Percentiles rank a stretch among this genome's conserved stretches.
phyloP scores from a whole-genome alignment of 2,329 filamentous ascomycete species.

The Colletotrichum destructivum region DNA sequence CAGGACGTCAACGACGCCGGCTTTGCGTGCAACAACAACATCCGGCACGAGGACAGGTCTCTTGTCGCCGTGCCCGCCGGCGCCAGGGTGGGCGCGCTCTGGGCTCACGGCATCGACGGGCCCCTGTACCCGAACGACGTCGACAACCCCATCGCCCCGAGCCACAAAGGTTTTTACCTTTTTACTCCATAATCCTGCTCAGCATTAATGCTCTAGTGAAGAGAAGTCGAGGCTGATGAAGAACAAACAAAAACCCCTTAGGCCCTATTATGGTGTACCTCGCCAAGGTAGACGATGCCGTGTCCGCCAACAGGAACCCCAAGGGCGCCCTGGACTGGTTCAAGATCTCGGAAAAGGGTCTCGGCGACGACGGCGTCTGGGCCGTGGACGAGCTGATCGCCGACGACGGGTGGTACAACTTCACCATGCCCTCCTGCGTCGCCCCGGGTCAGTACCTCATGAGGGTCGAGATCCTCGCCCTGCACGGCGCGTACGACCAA shows the following conservation, averaged over 20 bases:
- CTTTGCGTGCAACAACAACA: slow-evolving; percentile 62
- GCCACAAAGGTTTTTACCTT: slow-evolving; percentile 60
- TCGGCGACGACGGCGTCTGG: slow-evolving; percentile 46
- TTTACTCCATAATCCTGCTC: no score
- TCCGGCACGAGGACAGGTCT: slow-evolving; percentile 50
- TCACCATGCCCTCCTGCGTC: slow-evolving; percentile 56
- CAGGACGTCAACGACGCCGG: slow-evolving; percentile 59
- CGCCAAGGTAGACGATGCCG: slow-evolving; percentile 62
- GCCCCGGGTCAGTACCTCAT: slow-evolving; percentile 59
- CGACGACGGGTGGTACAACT: slow-evolving; percentile 49
- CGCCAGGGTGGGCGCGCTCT: slow-evolving; percentile 62
- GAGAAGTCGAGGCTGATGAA: no score
- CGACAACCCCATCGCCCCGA: slow-evolving; percentile 63
- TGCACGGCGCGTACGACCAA: slow-evolving; percentile 52
- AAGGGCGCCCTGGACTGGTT: slow-evolving; percentile 60
- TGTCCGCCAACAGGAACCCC: slow-evolving; percentile 51
- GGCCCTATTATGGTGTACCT: slow-evolving; percentile 66
- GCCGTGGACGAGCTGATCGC: slow-evolving; percentile 47
- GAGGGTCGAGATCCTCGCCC: slow-evolving; percentile 58
- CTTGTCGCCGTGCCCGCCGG: slow-evolving; percentile 63
- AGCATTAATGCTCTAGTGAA: no score
- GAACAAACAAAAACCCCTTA: slow-evolving; percentile 18
- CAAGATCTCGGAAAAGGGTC: slow-evolving; percentile 63
- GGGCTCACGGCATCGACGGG: slow-evolving; percentile 65
- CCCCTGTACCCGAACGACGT: slow-evolving; percentile 57